Base-by-base conservation (phyloP, 768 basidiomycete species). In the Suillus cothurnatus region DNA sequence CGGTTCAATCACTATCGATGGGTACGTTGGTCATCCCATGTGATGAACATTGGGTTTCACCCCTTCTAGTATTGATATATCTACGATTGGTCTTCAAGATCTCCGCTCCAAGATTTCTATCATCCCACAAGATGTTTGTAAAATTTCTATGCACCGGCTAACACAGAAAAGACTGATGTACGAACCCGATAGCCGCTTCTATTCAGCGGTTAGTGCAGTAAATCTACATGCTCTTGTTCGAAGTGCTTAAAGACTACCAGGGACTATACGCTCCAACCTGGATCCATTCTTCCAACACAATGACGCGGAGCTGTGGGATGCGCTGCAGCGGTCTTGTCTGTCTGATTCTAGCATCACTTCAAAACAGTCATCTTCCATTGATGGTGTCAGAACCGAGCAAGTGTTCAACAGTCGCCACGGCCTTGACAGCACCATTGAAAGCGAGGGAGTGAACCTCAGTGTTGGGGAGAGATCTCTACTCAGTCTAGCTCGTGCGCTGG, bases 231-330 rank as follows among this genome's bases (percentile, higher is more conserved):
- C 19, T 21, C 52, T 31, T 31, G 28, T 21, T 31, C 31, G 52
- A 21, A 66, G 67, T 66, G 79, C 32, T 49, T 14, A 38, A 61
- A 45, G 79, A 79, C 21, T 67, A 75, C 26, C 70, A 87, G 92
- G 91, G 56, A 93, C 91, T 0, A 74, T 95, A 19, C 84, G 94
- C 49, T 84, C 86, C 49, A 96, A 97, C 72, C 85, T 96, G 14
- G 95, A 96, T 75, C 95, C 95, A 0, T 94, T 95, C 78, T 86
- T 85, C 56, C 75, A 84, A 39, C 86, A 91, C 68, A 90, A 90
- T 68, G 94, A 95, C 74, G 87, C 86, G 17, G 81, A 83, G 26
- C 81, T 97, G 12, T 94, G 92, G 89, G 93, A 95, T 71, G 93
- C 94, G 1, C 79, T 95, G 61, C 87, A 86, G 71, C 88, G 93